Conservation (phyloP, 1,284 basidiomycete genomes). For the Sanghuangporus sanghuang region DNA sequence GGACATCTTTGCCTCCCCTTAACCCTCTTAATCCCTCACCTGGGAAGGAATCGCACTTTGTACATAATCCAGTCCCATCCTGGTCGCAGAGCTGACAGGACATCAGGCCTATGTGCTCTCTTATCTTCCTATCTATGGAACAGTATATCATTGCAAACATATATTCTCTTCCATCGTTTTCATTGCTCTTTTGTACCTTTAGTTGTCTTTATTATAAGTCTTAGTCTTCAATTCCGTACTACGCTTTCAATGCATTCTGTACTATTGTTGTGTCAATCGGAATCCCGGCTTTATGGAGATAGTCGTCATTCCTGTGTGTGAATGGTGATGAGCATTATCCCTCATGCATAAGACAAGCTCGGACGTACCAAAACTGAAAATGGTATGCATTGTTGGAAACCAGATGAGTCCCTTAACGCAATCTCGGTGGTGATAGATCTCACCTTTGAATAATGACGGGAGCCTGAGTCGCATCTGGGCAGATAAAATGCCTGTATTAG, state of each 20-base stretch:
- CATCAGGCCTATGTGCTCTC: neutral
- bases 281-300: slow-evolving; percentile 16
- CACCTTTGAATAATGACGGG: slow-evolving; percentile 85
- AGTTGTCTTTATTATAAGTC: neutral
- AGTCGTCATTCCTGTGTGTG: slow-evolving; percentile 15
- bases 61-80: neutral
- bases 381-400: neutral
- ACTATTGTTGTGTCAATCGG: slow-evolving; percentile 16
- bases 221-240: neutral
- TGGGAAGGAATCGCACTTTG: neutral
- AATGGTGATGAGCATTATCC: neutral
- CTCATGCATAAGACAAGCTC: too few relatives aligned
- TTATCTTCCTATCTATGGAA: neutral
- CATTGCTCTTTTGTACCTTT: neutral
- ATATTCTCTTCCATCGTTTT: neutral
- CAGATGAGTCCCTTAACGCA: neutral
- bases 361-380: slow-evolving; percentile 17
- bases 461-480: slow-evolving; percentile 78
- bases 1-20: slow-evolving; percentile 6
- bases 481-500: slow-evolving; percentile 56
- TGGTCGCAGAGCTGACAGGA: neutral
- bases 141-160: neutral
- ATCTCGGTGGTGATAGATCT: slow-evolving; percentile 20
- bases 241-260: slow-evolving; percentile 14
- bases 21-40: neutral